A percentile compares a stretch with the other conserved stretches of the same genome.
Conservation (phyloP, 1,139 yeast species). For the Nakaseomyces bracarensis region DNA sequence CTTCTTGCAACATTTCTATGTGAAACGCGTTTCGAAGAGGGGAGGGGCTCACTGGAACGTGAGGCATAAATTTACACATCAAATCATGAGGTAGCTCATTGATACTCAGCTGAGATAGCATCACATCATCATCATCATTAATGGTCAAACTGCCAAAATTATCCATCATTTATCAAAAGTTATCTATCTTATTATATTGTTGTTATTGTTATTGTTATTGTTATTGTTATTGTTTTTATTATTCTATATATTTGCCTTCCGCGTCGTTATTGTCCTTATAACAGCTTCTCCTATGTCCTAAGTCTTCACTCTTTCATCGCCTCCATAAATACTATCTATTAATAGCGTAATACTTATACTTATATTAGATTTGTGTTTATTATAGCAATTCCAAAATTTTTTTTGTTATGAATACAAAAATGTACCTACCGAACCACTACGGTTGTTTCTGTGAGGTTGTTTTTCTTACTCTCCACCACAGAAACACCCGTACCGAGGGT, state of each 20-base stretch:
- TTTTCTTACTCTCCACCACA: too few species aligned
- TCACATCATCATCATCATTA: conserved; percentile 5
- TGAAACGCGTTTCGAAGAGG: conserved; percentile 16
- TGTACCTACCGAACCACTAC: too few species aligned
- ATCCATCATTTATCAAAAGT: conserved; percentile 10
- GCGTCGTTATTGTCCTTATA: not conserved
- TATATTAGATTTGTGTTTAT: too few species aligned
- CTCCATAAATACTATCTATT: too few species aligned
- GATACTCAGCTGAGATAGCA: conserved; percentile 8
- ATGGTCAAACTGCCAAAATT: conserved; percentile 14
- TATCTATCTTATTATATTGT: not conserved
- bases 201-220: not conserved
- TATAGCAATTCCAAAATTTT: too few species aligned
- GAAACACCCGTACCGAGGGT: too few species aligned
- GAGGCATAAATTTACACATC: conserved; percentile 13
- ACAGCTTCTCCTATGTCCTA: too few species aligned
- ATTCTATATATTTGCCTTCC: not conserved
- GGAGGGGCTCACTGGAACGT: conserved; percentile 20
- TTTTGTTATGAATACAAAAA: too few species aligned
- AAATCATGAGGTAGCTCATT: conserved; percentile 9
- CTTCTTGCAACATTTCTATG: conserved; percentile 10
- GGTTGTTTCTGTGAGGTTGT: too few species aligned
- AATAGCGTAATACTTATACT: too few species aligned
- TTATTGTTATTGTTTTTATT: not conserved
- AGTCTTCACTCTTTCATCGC: too few species aligned